Base-by-base conservation (phyloP, 2,329 filamentous ascomycete genomes). In the Fusarium azukiicola region DNA sequence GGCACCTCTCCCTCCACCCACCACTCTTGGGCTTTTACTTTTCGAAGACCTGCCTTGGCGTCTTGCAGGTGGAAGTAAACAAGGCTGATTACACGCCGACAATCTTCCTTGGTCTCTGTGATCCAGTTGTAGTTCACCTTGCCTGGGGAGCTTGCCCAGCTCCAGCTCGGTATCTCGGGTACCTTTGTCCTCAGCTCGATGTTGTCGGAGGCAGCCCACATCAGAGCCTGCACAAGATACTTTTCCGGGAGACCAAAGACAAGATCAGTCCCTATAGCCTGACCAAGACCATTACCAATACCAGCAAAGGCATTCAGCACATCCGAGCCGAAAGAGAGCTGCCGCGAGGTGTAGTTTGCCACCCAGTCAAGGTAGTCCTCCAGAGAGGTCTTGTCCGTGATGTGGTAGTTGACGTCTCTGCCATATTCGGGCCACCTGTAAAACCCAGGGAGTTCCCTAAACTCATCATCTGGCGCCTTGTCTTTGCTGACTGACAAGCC, bases 211-310 rank as follows among this genome's bases (percentile, higher is more conserved):
- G 13, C 36, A 21, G 36, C 50, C 64, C 64, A 67, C 64, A 67
- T 52, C 14, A 67, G 11, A n/a, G 46, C 64, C 27, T 67, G 64
- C 6, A 52, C 13, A 2, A 52, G 14, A 23, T 40, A 67, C 21
- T 50, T 50, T 27, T 50, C 64, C 4, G 64, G 64, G 13, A 67
- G 21, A 13, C 64, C n/a, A 42, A 67, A 67, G 64, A 67, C 38
- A 5, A 42, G n/a, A 3, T 3, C 4, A 13, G 64, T 38, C 12
- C 64, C 46, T n/a, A 67, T 6, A 16, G 50, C 36, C 38, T 52
- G 19, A 9, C 46, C 32, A 32, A 67, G 64, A 27, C n/a, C 27
- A 11, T 40, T 50, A 9, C 36, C 21, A 40, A 52, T 50, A 3
- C 64, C 64, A 47, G 64, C 27, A 46, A 67, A 67, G 2, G 46